Base-by-base conservation (phyloP, 2,329 filamentous ascomycete genomes). In the Bimuria novae-zelandiae region DNA sequence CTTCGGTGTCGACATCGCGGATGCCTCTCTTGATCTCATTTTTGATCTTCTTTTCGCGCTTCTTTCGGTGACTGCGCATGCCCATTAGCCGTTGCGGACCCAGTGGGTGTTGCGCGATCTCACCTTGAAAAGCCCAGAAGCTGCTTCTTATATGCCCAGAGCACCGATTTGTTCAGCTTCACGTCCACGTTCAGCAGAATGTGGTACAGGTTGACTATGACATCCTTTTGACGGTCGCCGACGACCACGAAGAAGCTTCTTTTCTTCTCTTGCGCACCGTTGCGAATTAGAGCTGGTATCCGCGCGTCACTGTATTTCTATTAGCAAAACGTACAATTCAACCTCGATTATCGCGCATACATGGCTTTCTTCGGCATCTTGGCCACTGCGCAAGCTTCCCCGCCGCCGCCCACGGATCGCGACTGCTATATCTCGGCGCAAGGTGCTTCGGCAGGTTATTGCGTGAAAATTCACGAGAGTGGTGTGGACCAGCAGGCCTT, bases 111-210 rank as follows among this genome's bases (percentile, higher is more conserved):
- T 12, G 23, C 46, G 2, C 14, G 25, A 48, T 27, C 63, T 47
- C 63, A 84, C 83, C 83, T 92, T 27, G 91, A 95, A 73, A 97
- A 97, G 44, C 92, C 92, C 27, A 99, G 80, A 10, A 99, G 83
- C 76, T 99, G 94, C 75, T 95, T 96, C 82, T 97, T 97, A 80
- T 99, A 99, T 17, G 94, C 93, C 94, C 94, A 99, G 10, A 99
- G 80, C 3, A 99, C 92, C 11, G 90, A 94, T 76, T 97, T 97
- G 79, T 94, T 95, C 75, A 96, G 86, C 77, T 95, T 96, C 60
- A 97, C 85, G 72, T 96, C 90, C 71, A 89, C 87, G 64, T 85
- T 89, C 45, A 92, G 89, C 81, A 97, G 89, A 69, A 99, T 95
- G 70, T 94, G 92, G 77, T 97, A 92, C 54, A 92, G 82, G 71